phyloP scores from a whole-genome alignment of 306 rosid species.

The Abrus pulchellus region DNA sequence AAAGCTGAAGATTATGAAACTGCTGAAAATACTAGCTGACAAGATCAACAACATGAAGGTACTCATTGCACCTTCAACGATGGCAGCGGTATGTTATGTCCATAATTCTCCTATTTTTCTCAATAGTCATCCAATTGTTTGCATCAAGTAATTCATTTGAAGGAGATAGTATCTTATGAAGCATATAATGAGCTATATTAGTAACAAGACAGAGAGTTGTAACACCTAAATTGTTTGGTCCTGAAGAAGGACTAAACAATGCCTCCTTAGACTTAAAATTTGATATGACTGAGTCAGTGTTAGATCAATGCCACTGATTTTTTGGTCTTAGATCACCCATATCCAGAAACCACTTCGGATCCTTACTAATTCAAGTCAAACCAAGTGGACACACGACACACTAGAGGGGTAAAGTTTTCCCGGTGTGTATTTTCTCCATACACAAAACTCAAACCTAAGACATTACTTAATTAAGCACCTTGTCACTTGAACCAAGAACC shows the following conservation, averaged over 20 bases:
- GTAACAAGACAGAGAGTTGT: neutral
- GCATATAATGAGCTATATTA: neutral
- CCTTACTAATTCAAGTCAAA: neutral
- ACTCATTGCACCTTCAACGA: slow-evolving; percentile 52
- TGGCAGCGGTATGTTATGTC: slow-evolving; percentile 55
- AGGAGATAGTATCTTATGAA: neutral
- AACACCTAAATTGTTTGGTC: neutral
- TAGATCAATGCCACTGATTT: neutral
- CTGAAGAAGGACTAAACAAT: neutral
- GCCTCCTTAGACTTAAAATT: neutral
- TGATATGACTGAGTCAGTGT: neutral
- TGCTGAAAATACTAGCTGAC: slow-evolving; percentile 22
- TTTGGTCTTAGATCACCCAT: neutral
- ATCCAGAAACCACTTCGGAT: neutral
- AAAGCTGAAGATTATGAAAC: slow-evolving; percentile 27
- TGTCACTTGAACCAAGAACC: neutral
- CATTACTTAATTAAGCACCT: neutral
- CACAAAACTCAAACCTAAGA: neutral
- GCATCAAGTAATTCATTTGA: neutral
- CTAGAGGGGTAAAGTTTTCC: neutral
- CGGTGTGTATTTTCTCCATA: neutral
- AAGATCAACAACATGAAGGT: slow-evolving; percentile 35
- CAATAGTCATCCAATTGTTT: neutral
- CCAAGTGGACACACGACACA: neutral
- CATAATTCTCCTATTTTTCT: neutral